Evolutionary conservation across 805 yeast genomes (phyloP).

Genomic region (Candida argentea): DNA sequence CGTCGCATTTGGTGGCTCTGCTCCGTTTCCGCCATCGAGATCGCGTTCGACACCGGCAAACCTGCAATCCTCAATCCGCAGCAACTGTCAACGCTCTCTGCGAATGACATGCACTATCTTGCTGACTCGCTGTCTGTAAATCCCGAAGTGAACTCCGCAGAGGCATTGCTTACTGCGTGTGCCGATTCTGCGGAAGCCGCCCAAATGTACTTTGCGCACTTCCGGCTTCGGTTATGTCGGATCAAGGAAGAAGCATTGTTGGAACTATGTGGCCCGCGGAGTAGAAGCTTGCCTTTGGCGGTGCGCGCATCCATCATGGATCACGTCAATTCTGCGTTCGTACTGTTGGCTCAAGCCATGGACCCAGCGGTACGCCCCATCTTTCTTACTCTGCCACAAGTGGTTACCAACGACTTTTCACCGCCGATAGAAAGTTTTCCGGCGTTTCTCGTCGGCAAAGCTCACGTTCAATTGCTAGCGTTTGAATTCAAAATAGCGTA

Average conservation of each 20-base stretch:
- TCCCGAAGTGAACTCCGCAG: no score
- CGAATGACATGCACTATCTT: no score
- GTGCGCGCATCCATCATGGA: slow-evolving; percentile 5
- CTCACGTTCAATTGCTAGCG: background rate
- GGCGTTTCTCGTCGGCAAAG: background rate
- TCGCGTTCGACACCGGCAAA: slow-evolving; percentile 36
- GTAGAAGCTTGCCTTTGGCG: slow-evolving; percentile 3
- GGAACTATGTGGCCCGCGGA: slow-evolving; percentile 13
- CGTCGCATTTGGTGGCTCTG: slow-evolving; percentile 41
- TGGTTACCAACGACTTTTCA: background rate
- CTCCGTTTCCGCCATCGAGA: slow-evolving; percentile 35
- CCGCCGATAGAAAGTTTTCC: slow-evolving; percentile 1
- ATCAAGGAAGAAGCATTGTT: slow-evolving; percentile 15
- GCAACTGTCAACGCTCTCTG: slow-evolving; percentile 3
- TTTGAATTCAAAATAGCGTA: slow-evolving; percentile 14
- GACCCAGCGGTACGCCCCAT: slow-evolving; percentile 13
- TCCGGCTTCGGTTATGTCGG: slow-evolving; percentile 9
- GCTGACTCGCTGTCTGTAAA: no score
- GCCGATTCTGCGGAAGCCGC: background rate
- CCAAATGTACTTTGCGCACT: slow-evolving; percentile 7
- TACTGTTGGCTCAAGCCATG: slow-evolving; percentile 9
- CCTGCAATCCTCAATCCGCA: slow-evolving; percentile 25
- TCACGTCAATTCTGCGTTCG: slow-evolving; percentile 12
- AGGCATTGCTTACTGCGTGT: no score
- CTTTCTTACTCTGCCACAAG: slow-evolving; percentile 6